A percentile compares a stretch with the other conserved stretches of the same genome.
Conservation (phyloP, 192 early-diverging fungal genomes). For the Podochytrium sp. region DNA sequence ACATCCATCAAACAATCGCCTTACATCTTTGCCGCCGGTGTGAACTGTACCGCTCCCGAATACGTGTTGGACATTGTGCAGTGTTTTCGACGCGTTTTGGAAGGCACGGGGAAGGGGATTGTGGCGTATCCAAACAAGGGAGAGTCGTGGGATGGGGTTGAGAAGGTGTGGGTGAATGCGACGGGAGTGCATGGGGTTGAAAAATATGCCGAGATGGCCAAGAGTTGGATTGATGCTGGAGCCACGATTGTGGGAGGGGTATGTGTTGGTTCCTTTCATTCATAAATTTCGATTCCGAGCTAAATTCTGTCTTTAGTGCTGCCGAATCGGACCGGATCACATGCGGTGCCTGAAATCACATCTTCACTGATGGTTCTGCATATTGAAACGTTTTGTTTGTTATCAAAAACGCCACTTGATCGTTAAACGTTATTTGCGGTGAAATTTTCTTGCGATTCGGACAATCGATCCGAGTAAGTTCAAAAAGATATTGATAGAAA, state of each 20-base stretch:
- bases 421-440: too few relatives aligned
- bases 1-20: conserved; percentile 27
- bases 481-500: too few relatives aligned
- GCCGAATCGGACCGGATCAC: conserved; percentile 24
- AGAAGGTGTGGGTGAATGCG: conserved; percentile 15
- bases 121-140: conserved; percentile 37
- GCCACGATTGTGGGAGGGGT: conserved; percentile 27
- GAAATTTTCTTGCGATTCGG: too few relatives aligned
- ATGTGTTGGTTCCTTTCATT: not conserved
- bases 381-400: not conserved
- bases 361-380: not conserved
- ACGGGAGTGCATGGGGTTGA: not conserved
- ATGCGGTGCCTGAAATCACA: not conserved
- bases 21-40: conserved; percentile 55
- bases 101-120: not conserved
- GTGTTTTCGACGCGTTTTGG: not conserved
- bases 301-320: conserved; percentile 6
- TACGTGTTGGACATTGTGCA: conserved; percentile 30
- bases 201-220: conserved; percentile 5
- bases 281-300: not conserved
- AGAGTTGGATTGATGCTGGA: conserved; percentile 26
- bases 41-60: conserved; percentile 67
- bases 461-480: too few relatives aligned
- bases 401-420: too few relatives aligned
- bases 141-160: conserved; percentile 26